phyloP scores from a whole-genome alignment of 1,284 basidiomycete genomes.

The Ceratobasidium sp. region DNA sequence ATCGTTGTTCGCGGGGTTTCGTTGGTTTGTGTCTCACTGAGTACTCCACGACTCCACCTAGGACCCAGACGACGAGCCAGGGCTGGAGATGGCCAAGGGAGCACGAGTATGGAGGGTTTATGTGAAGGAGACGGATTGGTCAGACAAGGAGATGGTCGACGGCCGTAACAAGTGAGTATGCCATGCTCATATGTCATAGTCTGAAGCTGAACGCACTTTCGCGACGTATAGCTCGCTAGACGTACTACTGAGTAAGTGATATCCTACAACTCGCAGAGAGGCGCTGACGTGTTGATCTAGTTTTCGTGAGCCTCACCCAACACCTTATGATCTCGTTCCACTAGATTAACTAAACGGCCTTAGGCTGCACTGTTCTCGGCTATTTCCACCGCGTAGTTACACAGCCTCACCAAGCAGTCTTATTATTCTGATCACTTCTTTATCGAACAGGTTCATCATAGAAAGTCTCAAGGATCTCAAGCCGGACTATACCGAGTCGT shows the following conservation, averaged over 20 bases:
- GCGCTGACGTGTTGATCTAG: neutral
- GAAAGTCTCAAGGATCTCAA: constrained; percentile 1
- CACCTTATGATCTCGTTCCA: neutral
- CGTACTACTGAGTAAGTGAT: constrained; percentile 21
- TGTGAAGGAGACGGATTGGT: constrained; percentile 14
- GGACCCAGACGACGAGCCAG: neutral
- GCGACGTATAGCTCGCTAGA: constrained; percentile 1
- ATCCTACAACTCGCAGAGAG: no score
- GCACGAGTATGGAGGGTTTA: constrained; percentile 22
- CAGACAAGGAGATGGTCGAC: constrained; percentile 17
- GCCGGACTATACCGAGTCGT: neutral
- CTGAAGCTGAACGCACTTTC: neutral
- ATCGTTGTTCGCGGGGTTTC: no score
- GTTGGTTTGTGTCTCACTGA: no score
- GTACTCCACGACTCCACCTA: no score
- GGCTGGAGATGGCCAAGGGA: constrained; percentile 7
- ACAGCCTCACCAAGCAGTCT: neutral
- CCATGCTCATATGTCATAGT: neutral
- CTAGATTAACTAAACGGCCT: neutral
- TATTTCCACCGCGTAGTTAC: constrained; percentile 11
- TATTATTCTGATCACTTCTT: neutral
- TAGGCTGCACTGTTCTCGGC: constrained; percentile 25
- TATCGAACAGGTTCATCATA: constrained; percentile 6
- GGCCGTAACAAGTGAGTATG: constrained; percentile 20
- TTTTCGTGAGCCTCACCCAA: constrained; percentile 2